These are phyloP conservation scores for Tolypocladium guangdongense DNA, from an alignment of 2,329 filamentous ascomycete genomes.

Conservation along the genomic window DNA sequence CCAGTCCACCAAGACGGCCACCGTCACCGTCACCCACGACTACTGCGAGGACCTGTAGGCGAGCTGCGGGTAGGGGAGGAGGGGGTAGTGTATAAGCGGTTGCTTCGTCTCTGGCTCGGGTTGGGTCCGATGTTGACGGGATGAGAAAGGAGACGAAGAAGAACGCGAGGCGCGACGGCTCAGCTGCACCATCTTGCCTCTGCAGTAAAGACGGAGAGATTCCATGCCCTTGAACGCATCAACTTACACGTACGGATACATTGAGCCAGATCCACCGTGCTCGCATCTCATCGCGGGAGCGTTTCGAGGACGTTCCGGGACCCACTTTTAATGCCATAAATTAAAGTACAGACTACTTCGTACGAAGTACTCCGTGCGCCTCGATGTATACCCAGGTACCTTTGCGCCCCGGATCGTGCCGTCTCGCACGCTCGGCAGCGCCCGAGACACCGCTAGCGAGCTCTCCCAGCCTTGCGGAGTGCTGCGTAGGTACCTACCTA, in stretches of 20 bases:
- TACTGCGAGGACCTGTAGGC: constrained; percentile 26
- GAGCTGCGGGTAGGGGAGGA: background rate
- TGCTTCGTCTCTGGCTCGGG: background rate
- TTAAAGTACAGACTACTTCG: too few species aligned
- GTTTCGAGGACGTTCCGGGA: too few species aligned
- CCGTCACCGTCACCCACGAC: constrained; percentile 29
- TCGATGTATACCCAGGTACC: too few species aligned
- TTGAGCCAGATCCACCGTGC: background rate
- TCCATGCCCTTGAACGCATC: background rate
- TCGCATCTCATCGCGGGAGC: too few species aligned
- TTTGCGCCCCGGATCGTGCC: too few species aligned
- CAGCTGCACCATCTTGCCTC: background rate
- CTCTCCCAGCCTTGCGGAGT: background rate
- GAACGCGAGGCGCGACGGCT: too few species aligned
- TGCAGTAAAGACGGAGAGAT: background rate
- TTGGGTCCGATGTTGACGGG: constrained; percentile 2
- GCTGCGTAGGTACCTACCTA: too few species aligned
- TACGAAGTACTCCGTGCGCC: too few species aligned
- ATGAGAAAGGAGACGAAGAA: constrained; percentile 4
- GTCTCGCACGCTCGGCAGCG: too few species aligned
- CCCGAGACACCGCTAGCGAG: background rate
- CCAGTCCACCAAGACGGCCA: constrained; percentile 27
- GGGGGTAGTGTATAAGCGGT: background rate
- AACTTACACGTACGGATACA: too few species aligned
- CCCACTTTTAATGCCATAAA: too few species aligned